A percentile compares a stretch with the other conserved stretches of the same genome.
phyloP scores from a whole-genome alignment of 768 basidiomycete genomes.

The Leccinum pellstonianum region DNA sequence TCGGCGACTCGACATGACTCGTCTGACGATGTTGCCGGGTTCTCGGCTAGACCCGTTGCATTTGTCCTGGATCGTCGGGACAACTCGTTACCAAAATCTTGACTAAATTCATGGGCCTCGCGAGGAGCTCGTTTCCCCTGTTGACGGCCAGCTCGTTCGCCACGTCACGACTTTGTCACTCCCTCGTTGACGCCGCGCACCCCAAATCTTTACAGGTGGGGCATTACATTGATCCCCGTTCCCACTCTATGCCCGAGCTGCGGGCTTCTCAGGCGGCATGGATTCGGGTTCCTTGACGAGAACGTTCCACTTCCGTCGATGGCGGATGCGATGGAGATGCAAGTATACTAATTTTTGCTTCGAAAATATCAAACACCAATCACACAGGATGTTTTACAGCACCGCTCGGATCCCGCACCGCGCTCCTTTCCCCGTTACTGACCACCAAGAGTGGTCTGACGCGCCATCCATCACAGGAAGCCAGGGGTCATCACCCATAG shows the following conservation, averaged over 20 bases:
- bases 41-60: neutral
- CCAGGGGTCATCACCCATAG: neutral
- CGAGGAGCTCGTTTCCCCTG: constrained; percentile 1
- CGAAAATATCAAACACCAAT: constrained; percentile 3
- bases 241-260: constrained; percentile 21
- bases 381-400: neutral
- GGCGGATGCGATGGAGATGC: constrained; percentile 29
- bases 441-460: neutral
- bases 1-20: neutral
- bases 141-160: neutral
- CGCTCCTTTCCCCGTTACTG: neutral
- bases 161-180: constrained; percentile 1
- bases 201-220: constrained; percentile 3
- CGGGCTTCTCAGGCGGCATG: constrained; percentile 8
- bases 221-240: constrained; percentile 14
- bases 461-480: neutral
- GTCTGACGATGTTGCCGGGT: neutral
- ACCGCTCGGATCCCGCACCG: neutral
- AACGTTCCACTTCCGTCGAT: constrained; percentile 20
- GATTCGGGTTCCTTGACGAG: constrained; percentile 11
- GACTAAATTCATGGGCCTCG: neutral
- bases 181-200: constrained; percentile 5
- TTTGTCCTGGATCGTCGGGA: neutral
- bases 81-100: neutral
- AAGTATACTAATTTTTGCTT: neutral